Percentiles rank a stretch among this genome's conserved stretches.
Evolutionary conservation across 2,329 filamentous ascomycete species (phyloP).

Genomic region (Penicillium verrucosum): DNA sequence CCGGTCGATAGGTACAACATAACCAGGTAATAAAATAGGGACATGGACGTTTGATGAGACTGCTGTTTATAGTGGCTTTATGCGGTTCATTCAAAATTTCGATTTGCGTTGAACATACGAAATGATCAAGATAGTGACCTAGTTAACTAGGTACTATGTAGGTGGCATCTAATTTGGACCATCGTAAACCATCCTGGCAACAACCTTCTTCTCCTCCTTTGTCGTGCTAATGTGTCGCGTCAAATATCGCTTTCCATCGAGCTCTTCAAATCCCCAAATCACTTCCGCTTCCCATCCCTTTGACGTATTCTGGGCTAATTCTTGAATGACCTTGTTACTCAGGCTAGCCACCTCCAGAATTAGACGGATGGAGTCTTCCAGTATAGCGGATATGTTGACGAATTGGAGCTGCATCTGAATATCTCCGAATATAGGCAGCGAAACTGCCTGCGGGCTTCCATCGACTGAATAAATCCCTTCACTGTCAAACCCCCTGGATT

Average conservation of each 20-base stretch:
- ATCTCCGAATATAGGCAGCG: conserved; percentile 19
- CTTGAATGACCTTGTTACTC: conserved; percentile 10
- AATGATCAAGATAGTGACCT: too few species aligned
- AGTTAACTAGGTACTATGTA: neutral
- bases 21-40: neutral
- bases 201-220: neutral
- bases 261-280: conserved; percentile 19
- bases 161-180: neutral
- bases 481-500: conserved; percentile 18
- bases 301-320: conserved; percentile 7
- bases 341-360: neutral
- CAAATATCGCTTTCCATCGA: conserved; percentile 11
- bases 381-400: neutral
- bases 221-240: conserved; percentile 14
- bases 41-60: neutral
- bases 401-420: conserved; percentile 12
- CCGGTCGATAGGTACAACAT: too few species aligned
- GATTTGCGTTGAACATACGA: neutral
- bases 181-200: conserved; percentile 5
- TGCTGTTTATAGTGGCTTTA: neutral
- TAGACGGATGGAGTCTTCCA: conserved; percentile 8
- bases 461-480: conserved; percentile 14
- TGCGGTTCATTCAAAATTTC: neutral
- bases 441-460: conserved; percentile 5
- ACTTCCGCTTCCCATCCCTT: conserved; percentile 19